phyloP scores from a whole-genome alignment of 345 rosid species.

The Kandelia obovata region DNA sequence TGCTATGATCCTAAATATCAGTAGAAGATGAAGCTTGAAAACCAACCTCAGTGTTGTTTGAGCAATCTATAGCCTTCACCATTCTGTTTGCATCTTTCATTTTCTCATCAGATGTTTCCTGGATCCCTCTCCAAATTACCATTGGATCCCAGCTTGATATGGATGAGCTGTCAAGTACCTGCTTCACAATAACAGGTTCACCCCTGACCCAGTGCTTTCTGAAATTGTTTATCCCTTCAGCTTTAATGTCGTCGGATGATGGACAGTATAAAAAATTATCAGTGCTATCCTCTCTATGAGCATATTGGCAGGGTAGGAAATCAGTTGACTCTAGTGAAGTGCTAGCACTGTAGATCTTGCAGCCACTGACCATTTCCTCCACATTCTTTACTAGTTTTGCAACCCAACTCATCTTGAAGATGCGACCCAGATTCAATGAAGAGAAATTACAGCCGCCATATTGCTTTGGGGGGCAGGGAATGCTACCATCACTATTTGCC shows the following conservation, averaged over 20 bases:
- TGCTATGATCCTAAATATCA: constrained; percentile 13
- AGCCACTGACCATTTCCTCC: constrained; percentile 90
- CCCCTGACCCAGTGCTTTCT: constrained; percentile 79
- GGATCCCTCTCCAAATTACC: constrained; percentile 70
- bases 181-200: constrained; percentile 64
- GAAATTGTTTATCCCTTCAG: constrained; percentile 56
- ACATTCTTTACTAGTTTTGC: constrained; percentile 90
- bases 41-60: constrained; percentile 69
- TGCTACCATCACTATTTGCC: constrained; percentile 76
- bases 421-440: constrained; percentile 70
- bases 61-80: constrained; percentile 74
- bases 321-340: constrained; percentile 28
- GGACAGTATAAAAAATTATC: constrained; percentile 66
- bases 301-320: constrained; percentile 41
- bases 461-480: constrained; percentile 84
- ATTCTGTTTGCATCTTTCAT: constrained; percentile 52
- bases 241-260: constrained; percentile 45
- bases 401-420: constrained; percentile 97
- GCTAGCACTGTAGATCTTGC: constrained; percentile 46
- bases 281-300: constrained; percentile 52
- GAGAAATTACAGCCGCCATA: constrained; percentile 75
- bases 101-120: constrained; percentile 68
- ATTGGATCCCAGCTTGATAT: constrained; percentile 71
- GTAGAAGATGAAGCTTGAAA: not conserved
- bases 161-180: constrained; percentile 60